Percentiles rank a stretch among this genome's conserved stretches.
Evolutionary conservation across 78 protist species (phyloP).

Genomic region (Isochrysis galbana): DNA sequence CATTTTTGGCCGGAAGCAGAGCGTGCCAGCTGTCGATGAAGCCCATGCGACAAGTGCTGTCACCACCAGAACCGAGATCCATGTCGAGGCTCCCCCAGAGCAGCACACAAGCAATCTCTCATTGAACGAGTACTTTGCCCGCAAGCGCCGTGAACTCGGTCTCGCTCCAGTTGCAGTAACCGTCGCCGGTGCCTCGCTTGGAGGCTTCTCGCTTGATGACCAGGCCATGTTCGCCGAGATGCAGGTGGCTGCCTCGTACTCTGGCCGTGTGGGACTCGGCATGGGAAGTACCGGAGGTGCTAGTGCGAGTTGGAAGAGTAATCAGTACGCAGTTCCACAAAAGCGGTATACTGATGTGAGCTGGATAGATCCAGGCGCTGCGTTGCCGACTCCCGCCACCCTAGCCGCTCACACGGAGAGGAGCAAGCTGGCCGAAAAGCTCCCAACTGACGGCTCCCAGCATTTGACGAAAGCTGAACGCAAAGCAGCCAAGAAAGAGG

Average conservation of each 20-base stretch:
- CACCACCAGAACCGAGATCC: not conserved
- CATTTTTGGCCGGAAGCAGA: not conserved
- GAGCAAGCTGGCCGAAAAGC: not conserved
- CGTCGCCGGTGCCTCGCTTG: not conserved
- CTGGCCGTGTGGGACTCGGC: not conserved
- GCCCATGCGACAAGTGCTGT: not conserved
- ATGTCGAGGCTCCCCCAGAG: not conserved
- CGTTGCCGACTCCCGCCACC: not conserved
- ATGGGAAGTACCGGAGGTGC: not conserved
- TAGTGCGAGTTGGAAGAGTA: not conserved
- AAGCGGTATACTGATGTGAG: not conserved
- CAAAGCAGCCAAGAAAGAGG: not conserved
- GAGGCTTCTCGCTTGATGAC: not conserved
- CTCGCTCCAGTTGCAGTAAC: not conserved
- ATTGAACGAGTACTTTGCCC: not conserved
- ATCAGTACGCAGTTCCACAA: not conserved
- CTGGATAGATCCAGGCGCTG: not conserved
- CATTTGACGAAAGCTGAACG: not conserved
- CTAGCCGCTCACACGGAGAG: not conserved
- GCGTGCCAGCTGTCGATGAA: not conserved
- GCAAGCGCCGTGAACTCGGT: not conserved
- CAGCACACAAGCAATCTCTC: not conserved
- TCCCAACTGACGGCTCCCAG: too few relatives aligned
- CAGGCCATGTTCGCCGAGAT: not conserved
- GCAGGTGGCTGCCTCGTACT: not conserved